phyloP scores from a whole-genome alignment of 306 rosid species.

The Cyclanthera cordifolia region DNA sequence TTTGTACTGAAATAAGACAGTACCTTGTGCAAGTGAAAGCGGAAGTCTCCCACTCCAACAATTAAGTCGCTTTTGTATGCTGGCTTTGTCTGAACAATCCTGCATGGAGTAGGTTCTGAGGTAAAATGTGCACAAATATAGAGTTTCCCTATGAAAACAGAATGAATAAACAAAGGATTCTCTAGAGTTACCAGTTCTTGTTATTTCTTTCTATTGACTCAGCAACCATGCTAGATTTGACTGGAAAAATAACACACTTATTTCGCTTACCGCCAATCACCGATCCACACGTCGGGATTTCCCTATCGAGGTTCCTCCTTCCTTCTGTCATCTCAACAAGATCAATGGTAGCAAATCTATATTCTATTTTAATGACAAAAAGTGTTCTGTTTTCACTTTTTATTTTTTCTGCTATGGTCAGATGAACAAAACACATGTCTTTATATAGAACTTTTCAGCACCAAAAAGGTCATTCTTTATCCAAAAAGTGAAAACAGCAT shows the following conservation, averaged over 20 bases:
- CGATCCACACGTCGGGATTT: constrained; percentile 15
- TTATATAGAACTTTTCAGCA: not conserved
- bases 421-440: not conserved
- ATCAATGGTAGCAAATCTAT: constrained; percentile 14
- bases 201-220: constrained; percentile 40
- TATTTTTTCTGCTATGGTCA: not conserved
- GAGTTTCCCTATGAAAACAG: not conserved
- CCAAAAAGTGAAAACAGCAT: constrained; percentile 6
- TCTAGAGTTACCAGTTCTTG: constrained; percentile 38
- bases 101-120: constrained; percentile 20
- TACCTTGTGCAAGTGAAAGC: constrained; percentile 83
- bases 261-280: constrained; percentile 24
- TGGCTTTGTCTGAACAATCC: constrained; percentile 41
- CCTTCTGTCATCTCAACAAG: constrained; percentile 18
- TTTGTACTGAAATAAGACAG: not conserved
- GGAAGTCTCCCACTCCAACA: constrained; percentile 52
- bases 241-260: constrained; percentile 28
- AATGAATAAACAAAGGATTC: too few relatives aligned
- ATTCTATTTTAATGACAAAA: constrained; percentile 17
- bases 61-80: constrained; percentile 41
- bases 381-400: constrained; percentile 10
- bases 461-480: constrained; percentile 1
- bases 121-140: not conserved
- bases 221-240: constrained; percentile 33
- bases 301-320: constrained; percentile 24